phyloP scores from a whole-genome alignment of 805 yeast genomes.

The Candida sanyiensis region DNA sequence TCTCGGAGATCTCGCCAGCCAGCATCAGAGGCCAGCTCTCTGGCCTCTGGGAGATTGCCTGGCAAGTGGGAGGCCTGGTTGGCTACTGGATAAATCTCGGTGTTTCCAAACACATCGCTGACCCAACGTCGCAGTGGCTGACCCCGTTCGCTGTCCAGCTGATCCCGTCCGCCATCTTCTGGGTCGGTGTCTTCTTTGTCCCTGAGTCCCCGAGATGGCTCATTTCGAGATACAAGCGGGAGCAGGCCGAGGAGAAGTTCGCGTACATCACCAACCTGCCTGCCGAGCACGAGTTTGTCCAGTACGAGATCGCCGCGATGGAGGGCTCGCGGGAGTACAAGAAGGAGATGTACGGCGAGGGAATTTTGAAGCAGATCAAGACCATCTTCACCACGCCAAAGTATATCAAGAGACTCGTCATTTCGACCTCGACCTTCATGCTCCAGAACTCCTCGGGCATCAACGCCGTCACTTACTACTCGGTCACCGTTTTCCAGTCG shows the following conservation, averaged over 20 bases:
- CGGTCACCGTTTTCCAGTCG: constrained; percentile 43
- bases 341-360: constrained; percentile 28
- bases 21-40: constrained; percentile 40
- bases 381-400: constrained; percentile 29
- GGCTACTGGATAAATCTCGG: constrained; percentile 50
- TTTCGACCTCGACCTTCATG: constrained; percentile 36
- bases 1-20: constrained; percentile 41
- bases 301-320: constrained; percentile 34
- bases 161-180: constrained; percentile 39
- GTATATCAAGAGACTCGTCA: constrained; percentile 31
- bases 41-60: constrained; percentile 41
- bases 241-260: constrained; percentile 32
- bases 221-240: constrained; percentile 31
- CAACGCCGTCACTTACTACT: constrained; percentile 47
- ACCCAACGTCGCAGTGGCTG: constrained; percentile 35
- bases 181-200: constrained; percentile 34
- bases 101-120: constrained; percentile 31
- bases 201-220: constrained; percentile 45
- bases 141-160: constrained; percentile 43
- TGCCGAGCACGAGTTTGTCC: constrained; percentile 33
- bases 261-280: constrained; percentile 35
- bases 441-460: constrained; percentile 45
- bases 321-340: constrained; percentile 25
- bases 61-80: constrained; percentile 43
- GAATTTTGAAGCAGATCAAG: constrained; percentile 36